Percentiles rank a stretch among this genome's conserved stretches.
Conservation (phyloP, 2,329 filamentous ascomycete genomes). For the Cladosporium oxysporum region DNA sequence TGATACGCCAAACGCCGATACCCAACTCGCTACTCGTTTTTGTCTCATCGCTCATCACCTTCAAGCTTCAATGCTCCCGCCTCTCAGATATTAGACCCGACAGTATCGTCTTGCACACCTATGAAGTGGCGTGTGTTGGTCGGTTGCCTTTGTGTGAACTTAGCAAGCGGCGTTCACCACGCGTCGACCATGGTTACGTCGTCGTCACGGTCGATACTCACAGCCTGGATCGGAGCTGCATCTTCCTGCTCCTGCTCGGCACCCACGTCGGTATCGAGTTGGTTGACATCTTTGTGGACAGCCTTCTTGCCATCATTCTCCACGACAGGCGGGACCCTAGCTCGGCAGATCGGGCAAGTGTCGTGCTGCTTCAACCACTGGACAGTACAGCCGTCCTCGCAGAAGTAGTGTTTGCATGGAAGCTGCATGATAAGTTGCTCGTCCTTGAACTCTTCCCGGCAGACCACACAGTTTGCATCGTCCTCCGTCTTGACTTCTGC, state of each 20-base stretch:
- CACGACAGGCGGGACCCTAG: constrained; percentile 15
- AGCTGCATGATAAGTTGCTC: constrained; percentile 25
- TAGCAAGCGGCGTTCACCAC: neutral
- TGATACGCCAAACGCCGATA: neutral
- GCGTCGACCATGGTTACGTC: constrained; percentile 1
- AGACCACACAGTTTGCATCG: constrained; percentile 24
- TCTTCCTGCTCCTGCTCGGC: neutral
- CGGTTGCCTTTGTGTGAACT: neutral
- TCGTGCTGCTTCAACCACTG: constrained; percentile 28
- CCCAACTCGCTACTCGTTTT: neutral
- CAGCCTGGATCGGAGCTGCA: neutral
- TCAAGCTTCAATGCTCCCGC: neutral
- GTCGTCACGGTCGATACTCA: neutral
- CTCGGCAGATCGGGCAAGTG: constrained; percentile 30
- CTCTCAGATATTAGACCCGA: neutral
- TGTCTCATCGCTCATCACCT: neutral
- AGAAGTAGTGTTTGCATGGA: constrained; percentile 29
- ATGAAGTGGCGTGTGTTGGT: neutral
- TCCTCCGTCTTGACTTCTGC: constrained; percentile 21
- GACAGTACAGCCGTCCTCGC: constrained; percentile 24
- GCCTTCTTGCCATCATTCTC: neutral
- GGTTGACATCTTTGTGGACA: neutral
- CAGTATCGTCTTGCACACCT: neutral
- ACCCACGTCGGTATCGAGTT: too few species aligned
- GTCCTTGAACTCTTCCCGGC: constrained; percentile 23